Evolutionary conservation across 2,329 filamentous ascomycete genomes (phyloP).

Genomic region (Penicillium sp.): DNA sequence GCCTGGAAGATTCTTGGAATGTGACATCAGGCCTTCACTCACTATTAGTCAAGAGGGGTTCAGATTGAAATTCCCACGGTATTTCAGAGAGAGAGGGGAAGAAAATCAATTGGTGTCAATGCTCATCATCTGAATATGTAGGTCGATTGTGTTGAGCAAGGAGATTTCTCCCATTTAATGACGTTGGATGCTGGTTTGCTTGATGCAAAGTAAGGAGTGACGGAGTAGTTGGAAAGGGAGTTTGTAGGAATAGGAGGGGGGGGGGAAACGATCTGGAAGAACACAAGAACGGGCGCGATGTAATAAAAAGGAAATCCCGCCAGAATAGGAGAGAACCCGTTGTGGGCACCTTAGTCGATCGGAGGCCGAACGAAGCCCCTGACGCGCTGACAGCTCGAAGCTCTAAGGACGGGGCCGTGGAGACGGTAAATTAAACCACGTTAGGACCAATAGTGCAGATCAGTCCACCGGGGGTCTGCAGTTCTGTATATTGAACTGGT

Average conservation of each 20-base stretch:
- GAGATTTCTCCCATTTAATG: constrained; percentile 27
- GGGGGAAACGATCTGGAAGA: constrained; percentile 17
- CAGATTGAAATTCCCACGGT: constrained; percentile 3
- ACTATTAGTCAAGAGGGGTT: constrained; percentile 19
- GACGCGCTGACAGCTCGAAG: constrained; percentile 39
- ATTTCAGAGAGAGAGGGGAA: constrained; percentile 1
- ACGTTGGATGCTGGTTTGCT: not conserved
- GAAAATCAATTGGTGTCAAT: constrained; percentile 26
- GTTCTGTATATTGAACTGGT: not conserved
- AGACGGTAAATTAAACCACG: constrained; percentile 29
- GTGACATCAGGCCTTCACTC: constrained; percentile 5
- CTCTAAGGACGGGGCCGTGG: constrained; percentile 24
- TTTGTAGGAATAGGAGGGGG: constrained; percentile 14
- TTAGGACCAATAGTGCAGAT: constrained; percentile 23
- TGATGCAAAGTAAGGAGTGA: constrained; percentile 22
- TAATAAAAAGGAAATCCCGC: constrained; percentile 30
- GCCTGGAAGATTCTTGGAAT: not conserved
- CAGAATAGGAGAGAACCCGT: constrained; percentile 40
- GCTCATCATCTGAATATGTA: constrained; percentile 30
- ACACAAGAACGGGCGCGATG: constrained; percentile 27
- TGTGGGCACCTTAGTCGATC: constrained; percentile 28
- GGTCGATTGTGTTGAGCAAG: constrained; percentile 18
- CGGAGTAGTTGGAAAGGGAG: constrained; percentile 22
- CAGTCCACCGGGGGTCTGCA: constrained; percentile 20
- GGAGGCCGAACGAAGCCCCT: constrained; percentile 30